Conservation (phyloP, 805 yeast species). For the Candida oleophila region DNA sequence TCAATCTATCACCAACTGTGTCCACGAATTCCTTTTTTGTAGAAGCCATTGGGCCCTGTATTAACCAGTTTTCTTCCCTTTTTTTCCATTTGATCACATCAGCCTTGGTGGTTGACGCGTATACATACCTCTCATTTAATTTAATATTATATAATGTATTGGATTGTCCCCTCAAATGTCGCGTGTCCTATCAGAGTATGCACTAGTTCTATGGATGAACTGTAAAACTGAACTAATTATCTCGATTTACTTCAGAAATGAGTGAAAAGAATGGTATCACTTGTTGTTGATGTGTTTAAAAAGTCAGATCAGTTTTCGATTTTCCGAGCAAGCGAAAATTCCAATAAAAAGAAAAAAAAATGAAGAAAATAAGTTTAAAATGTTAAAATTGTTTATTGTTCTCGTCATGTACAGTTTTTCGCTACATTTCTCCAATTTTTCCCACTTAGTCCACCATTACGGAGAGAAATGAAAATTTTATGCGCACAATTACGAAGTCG, state of each 20-base stretch:
- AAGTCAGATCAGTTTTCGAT: not conserved
- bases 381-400: not conserved
- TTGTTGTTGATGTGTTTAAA: not conserved
- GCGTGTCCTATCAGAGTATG: too few species aligned
- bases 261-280: not conserved
- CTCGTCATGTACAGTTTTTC: not conserved
- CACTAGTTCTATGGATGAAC: too few species aligned
- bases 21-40: too few species aligned
- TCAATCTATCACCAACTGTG: too few species aligned
- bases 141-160: too few species aligned
- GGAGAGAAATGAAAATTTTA: not conserved
- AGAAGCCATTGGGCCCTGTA: too few species aligned
- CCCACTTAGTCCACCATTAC: not conserved
- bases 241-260: too few species aligned
- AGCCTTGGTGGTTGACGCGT: not conserved
- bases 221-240: too few species aligned
- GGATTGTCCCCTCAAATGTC: too few species aligned
- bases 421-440: not conserved
- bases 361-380: not conserved
- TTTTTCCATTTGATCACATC: too few species aligned
- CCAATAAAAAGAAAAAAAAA: not conserved
- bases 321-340: not conserved
- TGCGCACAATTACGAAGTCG: not conserved
- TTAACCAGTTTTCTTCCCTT: too few species aligned
- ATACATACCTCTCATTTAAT: slow-evolving; percentile 9